Evolutionary conservation across 805 yeast genomes (phyloP).

Genomic region (Candida sithepensis): DNA sequence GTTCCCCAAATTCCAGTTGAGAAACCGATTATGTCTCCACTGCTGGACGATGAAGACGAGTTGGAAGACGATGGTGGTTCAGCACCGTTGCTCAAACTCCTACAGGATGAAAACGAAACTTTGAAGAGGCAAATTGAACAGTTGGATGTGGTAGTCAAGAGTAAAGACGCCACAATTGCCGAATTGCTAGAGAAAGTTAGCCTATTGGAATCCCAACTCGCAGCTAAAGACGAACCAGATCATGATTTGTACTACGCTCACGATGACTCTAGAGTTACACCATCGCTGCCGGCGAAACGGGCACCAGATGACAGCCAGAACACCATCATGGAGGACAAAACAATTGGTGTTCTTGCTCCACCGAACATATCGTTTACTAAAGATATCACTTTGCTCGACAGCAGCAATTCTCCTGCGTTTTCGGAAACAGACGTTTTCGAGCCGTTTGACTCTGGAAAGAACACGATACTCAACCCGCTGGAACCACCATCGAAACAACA

Average conservation of each 20-base stretch:
- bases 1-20: background rate
- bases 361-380: background rate
- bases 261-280: background rate
- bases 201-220: background rate
- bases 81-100: background rate
- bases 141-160: constrained; percentile 3
- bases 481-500: constrained; percentile 24
- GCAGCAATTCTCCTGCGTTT: background rate
- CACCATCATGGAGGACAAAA: background rate
- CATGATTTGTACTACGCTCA: background rate
- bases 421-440: background rate
- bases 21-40: background rate
- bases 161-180: constrained; percentile 11
- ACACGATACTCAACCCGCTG: constrained; percentile 18
- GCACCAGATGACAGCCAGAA: background rate
- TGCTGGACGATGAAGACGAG: background rate
- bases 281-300: no score
- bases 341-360: background rate
- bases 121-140: constrained; percentile 6
- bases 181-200: background rate
- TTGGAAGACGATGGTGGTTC: background rate
- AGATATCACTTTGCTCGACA: background rate
- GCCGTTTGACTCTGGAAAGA: background rate
- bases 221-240: background rate
- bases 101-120: constrained; percentile 5